Conservation (phyloP, 2,329 filamentous ascomycete species). For the Fusarium agapanthi region DNA sequence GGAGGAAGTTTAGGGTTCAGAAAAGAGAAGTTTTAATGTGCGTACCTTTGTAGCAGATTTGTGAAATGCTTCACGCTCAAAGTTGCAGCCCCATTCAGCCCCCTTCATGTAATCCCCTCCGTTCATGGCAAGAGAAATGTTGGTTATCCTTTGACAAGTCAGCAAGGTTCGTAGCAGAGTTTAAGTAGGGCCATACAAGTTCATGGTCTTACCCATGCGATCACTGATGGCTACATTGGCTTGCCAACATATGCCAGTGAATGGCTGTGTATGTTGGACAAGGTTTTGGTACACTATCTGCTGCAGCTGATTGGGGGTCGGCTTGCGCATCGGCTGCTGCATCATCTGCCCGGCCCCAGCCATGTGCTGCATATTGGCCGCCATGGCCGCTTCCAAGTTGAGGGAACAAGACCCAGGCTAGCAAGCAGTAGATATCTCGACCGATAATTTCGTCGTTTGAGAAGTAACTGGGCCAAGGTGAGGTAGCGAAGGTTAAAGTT, state of each 20-base stretch:
- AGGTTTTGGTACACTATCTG: slow-evolving; percentile 54
- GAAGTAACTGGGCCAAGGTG: not conserved
- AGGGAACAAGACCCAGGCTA: slow-evolving; percentile 34
- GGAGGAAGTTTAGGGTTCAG: not conserved
- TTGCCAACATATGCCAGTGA: slow-evolving; percentile 52
- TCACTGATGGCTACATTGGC: slow-evolving; percentile 49
- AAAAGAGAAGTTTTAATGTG: not conserved
- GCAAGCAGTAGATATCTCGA: slow-evolving; percentile 4
- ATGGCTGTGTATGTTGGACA: slow-evolving; percentile 45
- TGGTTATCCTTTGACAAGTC: slow-evolving; percentile 56
- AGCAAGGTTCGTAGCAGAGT: slow-evolving; percentile 15
- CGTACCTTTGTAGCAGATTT: slow-evolving; percentile 59
- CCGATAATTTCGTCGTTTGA: slow-evolving; percentile 1
- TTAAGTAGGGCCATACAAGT: slow-evolving; percentile 48
- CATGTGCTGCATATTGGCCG: slow-evolving; percentile 69
- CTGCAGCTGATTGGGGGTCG: slow-evolving; percentile 46
- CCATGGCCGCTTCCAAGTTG: slow-evolving; percentile 59
- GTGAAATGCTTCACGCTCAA: slow-evolving; percentile 59
- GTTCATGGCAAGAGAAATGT: slow-evolving; percentile 57
- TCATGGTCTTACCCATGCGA: slow-evolving; percentile 54
- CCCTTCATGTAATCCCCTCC: slow-evolving; percentile 53
- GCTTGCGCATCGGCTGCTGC: slow-evolving; percentile 53
- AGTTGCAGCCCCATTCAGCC: slow-evolving; percentile 53
- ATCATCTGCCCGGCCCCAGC: slow-evolving; percentile 57
- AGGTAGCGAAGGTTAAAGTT: not conserved